Evolutionary conservation across 1,139 yeast genomes (phyloP).

Genomic region (Geotrichum aggregatum): DNA sequence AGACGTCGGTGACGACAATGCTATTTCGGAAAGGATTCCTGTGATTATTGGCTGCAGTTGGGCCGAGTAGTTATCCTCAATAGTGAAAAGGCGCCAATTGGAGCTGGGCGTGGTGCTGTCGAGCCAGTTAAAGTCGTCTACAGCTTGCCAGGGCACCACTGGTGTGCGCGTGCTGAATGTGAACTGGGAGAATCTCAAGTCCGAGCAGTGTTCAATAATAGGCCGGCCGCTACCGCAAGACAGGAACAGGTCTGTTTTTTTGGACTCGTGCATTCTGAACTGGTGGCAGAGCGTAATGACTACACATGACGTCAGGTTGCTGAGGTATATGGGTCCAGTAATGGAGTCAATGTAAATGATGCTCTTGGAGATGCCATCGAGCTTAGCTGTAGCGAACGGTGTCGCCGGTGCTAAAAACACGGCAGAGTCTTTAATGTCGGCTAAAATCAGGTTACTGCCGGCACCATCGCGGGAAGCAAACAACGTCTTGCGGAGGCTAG

Average conservation of each 20-base stretch:
- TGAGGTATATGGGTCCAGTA: constrained; percentile 19
- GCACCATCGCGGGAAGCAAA: neutral
- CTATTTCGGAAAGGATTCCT: neutral
- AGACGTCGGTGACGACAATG: neutral
- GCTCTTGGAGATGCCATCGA: constrained; percentile 6
- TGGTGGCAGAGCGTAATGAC: constrained; percentile 18
- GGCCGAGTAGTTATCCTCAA: neutral
- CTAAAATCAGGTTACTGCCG: neutral
- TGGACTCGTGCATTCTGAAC: constrained; percentile 19
- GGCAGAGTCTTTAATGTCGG: neutral
- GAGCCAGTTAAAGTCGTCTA: constrained; percentile 23
- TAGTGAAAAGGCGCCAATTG: constrained; percentile 11
- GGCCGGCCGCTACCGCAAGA: constrained; percentile 17
- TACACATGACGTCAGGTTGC: constrained; percentile 2
- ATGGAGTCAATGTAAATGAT: constrained; percentile 10
- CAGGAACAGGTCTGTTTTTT: constrained; percentile 7
- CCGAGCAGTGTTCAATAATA: constrained; percentile 19
- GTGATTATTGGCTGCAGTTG: neutral
- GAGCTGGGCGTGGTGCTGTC: constrained; percentile 9
- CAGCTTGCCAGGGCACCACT: constrained; percentile 9
- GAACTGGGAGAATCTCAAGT: constrained; percentile 16
- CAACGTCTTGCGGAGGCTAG: neutral
- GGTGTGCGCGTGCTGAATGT: neutral
- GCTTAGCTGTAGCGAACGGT: constrained; percentile 12
- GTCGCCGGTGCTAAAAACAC: neutral